Evolutionary conservation across 139 green algal genomes (phyloP).

Genomic region (Chlamydomonas urium): DNA sequence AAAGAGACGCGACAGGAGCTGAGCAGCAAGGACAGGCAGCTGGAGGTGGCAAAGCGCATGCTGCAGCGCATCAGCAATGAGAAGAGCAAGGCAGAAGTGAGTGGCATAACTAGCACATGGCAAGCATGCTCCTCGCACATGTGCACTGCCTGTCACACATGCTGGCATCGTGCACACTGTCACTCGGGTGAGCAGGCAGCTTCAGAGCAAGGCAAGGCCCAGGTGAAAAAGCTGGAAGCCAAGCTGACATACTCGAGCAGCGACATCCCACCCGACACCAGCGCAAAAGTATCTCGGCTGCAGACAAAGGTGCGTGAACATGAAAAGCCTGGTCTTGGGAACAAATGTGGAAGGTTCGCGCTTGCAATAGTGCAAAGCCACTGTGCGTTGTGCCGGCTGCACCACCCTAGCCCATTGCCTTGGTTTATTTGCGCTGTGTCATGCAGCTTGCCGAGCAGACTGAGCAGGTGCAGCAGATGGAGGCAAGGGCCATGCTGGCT

Average conservation of each 20-base stretch:
- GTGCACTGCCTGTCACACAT: background rate
- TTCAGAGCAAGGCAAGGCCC: background rate
- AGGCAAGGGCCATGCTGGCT: background rate
- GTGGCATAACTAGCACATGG: background rate
- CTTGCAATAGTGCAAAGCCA: too few relatives aligned
- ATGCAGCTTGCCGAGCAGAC: background rate
- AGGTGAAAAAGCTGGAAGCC: background rate
- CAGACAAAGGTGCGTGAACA: constrained; percentile 1
- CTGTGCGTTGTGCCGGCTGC: too few relatives aligned
- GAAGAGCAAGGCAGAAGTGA: constrained; percentile 4
- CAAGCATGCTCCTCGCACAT: background rate
- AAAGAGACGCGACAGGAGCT: background rate
- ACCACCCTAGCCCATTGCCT: too few relatives aligned
- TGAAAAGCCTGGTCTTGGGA: too few relatives aligned
- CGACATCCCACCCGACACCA: background rate
- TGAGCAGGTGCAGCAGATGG: background rate
- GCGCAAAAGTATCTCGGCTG: background rate
- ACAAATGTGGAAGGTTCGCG: too few relatives aligned
- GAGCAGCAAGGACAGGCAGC: background rate
- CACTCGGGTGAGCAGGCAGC: too few relatives aligned
- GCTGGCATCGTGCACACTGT: too few relatives aligned
- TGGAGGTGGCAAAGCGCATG: constrained; percentile 15
- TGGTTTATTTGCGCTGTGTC: too few relatives aligned
- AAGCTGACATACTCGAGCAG: background rate
- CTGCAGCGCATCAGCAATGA: background rate